Base-by-base conservation (phyloP, 768 basidiomycete species). In the Hebeloma cylindrosporum region DNA sequence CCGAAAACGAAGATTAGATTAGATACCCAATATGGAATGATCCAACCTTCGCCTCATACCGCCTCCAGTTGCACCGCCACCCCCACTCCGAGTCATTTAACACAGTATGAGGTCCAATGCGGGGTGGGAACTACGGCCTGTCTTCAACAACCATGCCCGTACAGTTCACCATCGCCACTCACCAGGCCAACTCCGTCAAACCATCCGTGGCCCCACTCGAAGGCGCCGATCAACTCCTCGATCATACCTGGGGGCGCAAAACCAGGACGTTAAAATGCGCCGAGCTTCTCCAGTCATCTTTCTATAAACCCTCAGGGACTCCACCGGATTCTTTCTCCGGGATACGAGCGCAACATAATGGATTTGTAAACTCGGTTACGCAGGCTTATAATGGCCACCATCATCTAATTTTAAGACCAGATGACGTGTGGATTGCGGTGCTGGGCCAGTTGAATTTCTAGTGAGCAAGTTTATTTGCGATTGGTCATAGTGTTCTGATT, bases 391-490 rank as follows among this genome's bases (percentile, higher is more conserved):
- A 58, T 41, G 27, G 56, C 3, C 65, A 67, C 46, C 65, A 35
- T 28, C 29, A 28, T 30, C 28, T 45, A 9, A 23, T 30, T 8
- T 36, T 37, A 30, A 37, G 58, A 11, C 75, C 74, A 10, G 75
- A 77, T 40, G 74, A 77, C 51, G 63, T 77, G 21, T 76, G 75
- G 70, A 56, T 67, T 2, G 64, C 68, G 1, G 69, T 72, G 31
- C 33, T 70, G 2, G 49, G 45, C 16, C 69, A 71, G 43, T 66
- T 70, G 21, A 63, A 60, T 23, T 64, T 66, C 48, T 71, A 53
- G 56, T 58, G 28, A 27, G 50, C 32, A 23, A 16, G 30, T 44
- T 8, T 7, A 40, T 58, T 40, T 54, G 61, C 21, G 59, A 57
- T 30, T 5, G 3, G n/a, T 26, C 18, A 13, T 16, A 21, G 4